Evolutionary conservation across 768 basidiomycete genomes (phyloP).

Genomic region (Panus rudis): DNA sequence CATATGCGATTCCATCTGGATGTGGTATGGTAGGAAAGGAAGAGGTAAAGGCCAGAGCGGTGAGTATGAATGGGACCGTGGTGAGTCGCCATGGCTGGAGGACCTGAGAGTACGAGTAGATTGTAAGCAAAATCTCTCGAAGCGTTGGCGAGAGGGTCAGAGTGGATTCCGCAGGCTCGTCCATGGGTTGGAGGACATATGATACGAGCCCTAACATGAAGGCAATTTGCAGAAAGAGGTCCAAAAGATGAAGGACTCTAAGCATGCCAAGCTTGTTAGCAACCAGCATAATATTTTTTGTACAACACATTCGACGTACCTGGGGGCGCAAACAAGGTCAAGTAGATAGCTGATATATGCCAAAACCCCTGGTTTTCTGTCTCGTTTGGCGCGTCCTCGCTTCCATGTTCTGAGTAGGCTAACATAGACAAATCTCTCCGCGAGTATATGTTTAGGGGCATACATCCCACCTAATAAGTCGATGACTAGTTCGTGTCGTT

Average conservation of each 20-base stretch:
- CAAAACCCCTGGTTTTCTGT: too few relatives aligned
- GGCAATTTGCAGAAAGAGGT: slow-evolving; percentile 30
- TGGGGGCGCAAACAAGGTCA: background rate
- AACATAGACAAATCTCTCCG: slow-evolving; percentile 35
- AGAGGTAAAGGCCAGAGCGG: slow-evolving; percentile 34
- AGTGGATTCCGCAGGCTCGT: slow-evolving; percentile 18
- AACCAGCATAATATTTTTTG: background rate
- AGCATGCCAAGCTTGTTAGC: background rate
- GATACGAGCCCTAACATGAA: slow-evolving; percentile 30
- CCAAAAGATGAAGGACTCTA: slow-evolving; percentile 40
- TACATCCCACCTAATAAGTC: slow-evolving; percentile 31
- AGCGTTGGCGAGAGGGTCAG: slow-evolving; percentile 16
- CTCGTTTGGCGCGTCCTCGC: too few relatives aligned
- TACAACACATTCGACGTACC: too few relatives aligned
- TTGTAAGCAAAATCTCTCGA: slow-evolving; percentile 32
- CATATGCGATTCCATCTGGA: slow-evolving; percentile 34
- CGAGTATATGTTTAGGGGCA: slow-evolving; percentile 30
- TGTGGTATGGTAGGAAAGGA: slow-evolving; percentile 36
- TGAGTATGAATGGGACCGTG: slow-evolving; percentile 30
- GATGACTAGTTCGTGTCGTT: slow-evolving; percentile 30
- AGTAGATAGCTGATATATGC: too few relatives aligned
- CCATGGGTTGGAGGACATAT: slow-evolving; percentile 29
- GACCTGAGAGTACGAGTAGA: slow-evolving; percentile 33
- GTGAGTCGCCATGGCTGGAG: slow-evolving; percentile 26
- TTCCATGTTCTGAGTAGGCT: slow-evolving; percentile 37